Percentiles rank a stretch among this genome's conserved stretches.
Conservation (phyloP, 2,329 filamentous ascomycete species). For the Alternaria sp. region DNA sequence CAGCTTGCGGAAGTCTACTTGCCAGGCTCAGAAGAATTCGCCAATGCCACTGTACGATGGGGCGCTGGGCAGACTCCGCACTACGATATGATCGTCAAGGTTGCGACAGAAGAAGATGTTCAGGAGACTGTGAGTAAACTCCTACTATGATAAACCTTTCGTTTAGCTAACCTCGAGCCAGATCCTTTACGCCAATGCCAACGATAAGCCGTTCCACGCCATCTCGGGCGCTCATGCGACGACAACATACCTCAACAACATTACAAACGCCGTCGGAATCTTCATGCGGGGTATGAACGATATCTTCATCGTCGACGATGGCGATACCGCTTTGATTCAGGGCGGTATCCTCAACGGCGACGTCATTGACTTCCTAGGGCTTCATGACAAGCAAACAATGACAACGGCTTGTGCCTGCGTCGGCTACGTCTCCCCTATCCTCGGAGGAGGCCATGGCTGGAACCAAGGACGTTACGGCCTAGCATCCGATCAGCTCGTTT, state of each 20-base stretch:
- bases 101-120: slow-evolving; percentile 26
- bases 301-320: slow-evolving; percentile 28
- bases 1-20: slow-evolving; percentile 10
- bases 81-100: slow-evolving; percentile 28
- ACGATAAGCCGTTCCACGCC: slow-evolving; percentile 44
- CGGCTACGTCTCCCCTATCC: slow-evolving; percentile 63
- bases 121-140: slow-evolving; percentile 20
- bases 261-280: slow-evolving; percentile 41
- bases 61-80: slow-evolving; percentile 20
- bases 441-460: slow-evolving; percentile 65
- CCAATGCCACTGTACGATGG: slow-evolving; percentile 23
- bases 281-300: slow-evolving; percentile 35
- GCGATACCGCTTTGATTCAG: slow-evolving; percentile 29
- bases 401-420: slow-evolving; percentile 32
- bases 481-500: slow-evolving; percentile 32
- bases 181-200: slow-evolving; percentile 29
- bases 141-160: too few species aligned
- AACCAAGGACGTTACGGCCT: slow-evolving; percentile 56
- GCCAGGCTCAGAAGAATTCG: slow-evolving; percentile 15
- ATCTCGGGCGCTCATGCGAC: slow-evolving; percentile 48
- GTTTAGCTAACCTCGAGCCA: background rate
- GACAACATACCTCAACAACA: slow-evolving; percentile 25
- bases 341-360: slow-evolving; percentile 36
- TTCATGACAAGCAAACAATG: slow-evolving; percentile 33
- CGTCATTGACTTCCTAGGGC: slow-evolving; percentile 32